Percentiles rank a stretch among this genome's conserved stretches.
These are phyloP conservation scores for Tephrocybe rancida DNA, from an alignment of 768 basidiomycete genomes.

Conservation along the genomic window DNA sequence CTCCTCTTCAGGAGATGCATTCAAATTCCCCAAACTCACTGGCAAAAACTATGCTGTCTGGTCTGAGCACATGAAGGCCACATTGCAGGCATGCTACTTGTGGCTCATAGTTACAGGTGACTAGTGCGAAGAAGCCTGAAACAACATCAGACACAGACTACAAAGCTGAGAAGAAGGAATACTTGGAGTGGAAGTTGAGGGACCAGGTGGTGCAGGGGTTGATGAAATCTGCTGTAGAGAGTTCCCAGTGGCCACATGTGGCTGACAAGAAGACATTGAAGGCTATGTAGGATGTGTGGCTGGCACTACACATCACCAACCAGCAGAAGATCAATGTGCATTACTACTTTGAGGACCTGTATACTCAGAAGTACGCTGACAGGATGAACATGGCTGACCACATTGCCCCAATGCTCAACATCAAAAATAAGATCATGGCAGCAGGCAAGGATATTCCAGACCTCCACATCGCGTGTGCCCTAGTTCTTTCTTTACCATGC, in stretches of 20 bases:
- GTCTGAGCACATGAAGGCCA: slow-evolving; percentile 1
- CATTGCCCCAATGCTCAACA: background rate
- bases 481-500: background rate
- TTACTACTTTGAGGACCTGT: slow-evolving; percentile 18
- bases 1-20: background rate
- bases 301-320: slow-evolving; percentile 2
- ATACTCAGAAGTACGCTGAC: slow-evolving; percentile 12
- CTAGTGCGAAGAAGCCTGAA: background rate
- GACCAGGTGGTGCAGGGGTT: slow-evolving; percentile 1
- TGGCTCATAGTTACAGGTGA: background rate
- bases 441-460: background rate
- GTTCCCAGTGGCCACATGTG: slow-evolving; percentile 18
- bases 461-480: background rate
- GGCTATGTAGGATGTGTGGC: slow-evolving; percentile 7
- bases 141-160: background rate
- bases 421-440: background rate
- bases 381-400: background rate
- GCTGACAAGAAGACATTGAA: slow-evolving; percentile 5
- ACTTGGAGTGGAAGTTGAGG: background rate
- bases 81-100: background rate
- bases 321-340: slow-evolving; percentile 6
- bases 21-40: background rate
- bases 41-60: background rate
- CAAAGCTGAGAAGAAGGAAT: background rate
- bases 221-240: background rate